Percentiles rank a stretch among this genome's conserved stretches.
phyloP scores from a whole-genome alignment of 2,329 filamentous ascomycete species.

The Tolypocladium cylindrosporum region DNA sequence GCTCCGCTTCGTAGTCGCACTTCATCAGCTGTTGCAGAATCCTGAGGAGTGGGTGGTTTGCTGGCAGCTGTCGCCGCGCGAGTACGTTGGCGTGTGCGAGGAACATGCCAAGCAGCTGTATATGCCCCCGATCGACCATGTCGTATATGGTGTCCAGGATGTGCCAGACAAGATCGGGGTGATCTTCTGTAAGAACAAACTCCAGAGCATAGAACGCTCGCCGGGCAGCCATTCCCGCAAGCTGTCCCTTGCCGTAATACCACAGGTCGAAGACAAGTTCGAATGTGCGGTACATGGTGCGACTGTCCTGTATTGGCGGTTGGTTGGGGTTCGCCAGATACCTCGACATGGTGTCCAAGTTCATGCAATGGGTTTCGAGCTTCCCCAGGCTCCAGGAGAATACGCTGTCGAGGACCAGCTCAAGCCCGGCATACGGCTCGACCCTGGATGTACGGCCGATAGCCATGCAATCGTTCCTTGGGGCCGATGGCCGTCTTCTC shows the following conservation, averaged over 20 bases:
- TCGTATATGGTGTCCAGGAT: conserved; percentile 27
- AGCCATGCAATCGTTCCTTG: conserved; percentile 6
- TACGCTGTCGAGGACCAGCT: conserved; percentile 22
- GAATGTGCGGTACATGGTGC: conserved; percentile 29
- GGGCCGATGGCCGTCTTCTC: neutral
- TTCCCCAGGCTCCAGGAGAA: conserved; percentile 24
- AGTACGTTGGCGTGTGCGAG: conserved; percentile 20
- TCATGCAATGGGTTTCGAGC: conserved; percentile 15
- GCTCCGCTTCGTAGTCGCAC: conserved; percentile 20
- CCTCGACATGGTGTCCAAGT: conserved; percentile 24
- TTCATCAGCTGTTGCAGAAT: conserved; percentile 20
- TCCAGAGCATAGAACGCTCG: conserved; percentile 25
- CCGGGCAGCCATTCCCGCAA: conserved; percentile 25
- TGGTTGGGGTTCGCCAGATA: conserved; percentile 24
- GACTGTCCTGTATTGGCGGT: conserved; percentile 26
- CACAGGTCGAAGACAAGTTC: conserved; percentile 27
- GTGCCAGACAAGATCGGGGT: conserved; percentile 27
- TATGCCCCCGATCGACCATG: conserved; percentile 24
- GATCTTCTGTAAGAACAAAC: conserved; percentile 25
- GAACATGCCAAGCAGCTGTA: conserved; percentile 23
- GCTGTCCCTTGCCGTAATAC: conserved; percentile 22
- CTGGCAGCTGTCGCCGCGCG: conserved; percentile 16
- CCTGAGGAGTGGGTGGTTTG: conserved; percentile 21
- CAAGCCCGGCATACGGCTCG: conserved; percentile 17
- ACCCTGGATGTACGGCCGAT: conserved; percentile 13